phyloP scores from a whole-genome alignment of 2,329 filamentous ascomycete genomes.

The Exophiala alcalophila region DNA sequence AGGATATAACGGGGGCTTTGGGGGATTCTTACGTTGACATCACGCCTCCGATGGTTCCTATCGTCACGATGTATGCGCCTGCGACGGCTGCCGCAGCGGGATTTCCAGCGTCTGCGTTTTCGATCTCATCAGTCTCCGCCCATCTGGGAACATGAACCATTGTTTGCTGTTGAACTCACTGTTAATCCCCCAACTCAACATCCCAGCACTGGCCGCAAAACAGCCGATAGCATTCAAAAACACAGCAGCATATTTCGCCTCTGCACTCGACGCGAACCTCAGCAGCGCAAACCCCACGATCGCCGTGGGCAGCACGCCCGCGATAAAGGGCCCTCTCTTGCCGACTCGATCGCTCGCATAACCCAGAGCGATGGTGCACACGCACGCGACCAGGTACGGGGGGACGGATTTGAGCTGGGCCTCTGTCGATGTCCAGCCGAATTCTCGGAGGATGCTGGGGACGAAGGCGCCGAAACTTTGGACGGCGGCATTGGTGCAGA shows the following conservation, averaged over 20 bases:
- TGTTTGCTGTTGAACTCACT: slow-evolving; percentile 57
- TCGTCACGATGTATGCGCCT: slow-evolving; percentile 72
- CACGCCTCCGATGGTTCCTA: slow-evolving; percentile 75
- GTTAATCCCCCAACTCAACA: slow-evolving; percentile 80
- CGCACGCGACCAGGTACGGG: slow-evolving; percentile 67
- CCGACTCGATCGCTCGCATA: slow-evolving; percentile 72
- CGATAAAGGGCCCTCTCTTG: slow-evolving; percentile 71
- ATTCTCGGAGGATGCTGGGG: slow-evolving; percentile 41
- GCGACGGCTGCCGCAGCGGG: slow-evolving; percentile 56
- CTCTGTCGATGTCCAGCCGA: slow-evolving; percentile 46
- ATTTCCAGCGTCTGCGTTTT: slow-evolving; percentile 36
- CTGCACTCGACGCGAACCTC: slow-evolving; percentile 61
- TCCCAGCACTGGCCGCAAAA: slow-evolving; percentile 86
- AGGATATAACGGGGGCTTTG: too few relatives aligned
- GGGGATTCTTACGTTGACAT: slow-evolving; percentile 66
- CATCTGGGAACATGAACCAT: too few relatives aligned
- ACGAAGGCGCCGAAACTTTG: slow-evolving; percentile 40
- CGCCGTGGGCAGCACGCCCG: slow-evolving; percentile 64
- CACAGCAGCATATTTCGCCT: slow-evolving; percentile 71
- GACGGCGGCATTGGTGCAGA: slow-evolving; percentile 32
- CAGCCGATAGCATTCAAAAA: slow-evolving; percentile 77
- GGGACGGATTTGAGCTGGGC: slow-evolving; percentile 72
- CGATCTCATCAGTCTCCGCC: too few relatives aligned
- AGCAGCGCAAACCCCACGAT: slow-evolving; percentile 75
- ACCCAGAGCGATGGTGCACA: slow-evolving; percentile 66